A percentile compares a stretch with the other conserved stretches of the same genome.
Conservation (phyloP, 345 rosid species). For the Theobroma cacao region DNA sequence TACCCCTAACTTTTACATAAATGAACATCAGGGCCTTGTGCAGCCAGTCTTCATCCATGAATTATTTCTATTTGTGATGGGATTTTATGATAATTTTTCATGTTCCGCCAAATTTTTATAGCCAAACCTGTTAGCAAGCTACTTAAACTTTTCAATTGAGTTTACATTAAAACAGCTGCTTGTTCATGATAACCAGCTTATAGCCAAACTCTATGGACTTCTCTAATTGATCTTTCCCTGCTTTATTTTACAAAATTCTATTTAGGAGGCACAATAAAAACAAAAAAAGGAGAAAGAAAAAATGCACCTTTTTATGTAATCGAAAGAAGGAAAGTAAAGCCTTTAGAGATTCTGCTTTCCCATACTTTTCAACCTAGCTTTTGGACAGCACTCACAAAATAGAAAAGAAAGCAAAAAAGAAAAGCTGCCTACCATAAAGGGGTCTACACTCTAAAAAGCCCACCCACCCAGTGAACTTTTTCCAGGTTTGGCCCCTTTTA, state of each 20-base stretch:
- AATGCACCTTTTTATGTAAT: not conserved
- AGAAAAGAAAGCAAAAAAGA: conserved; percentile 12
- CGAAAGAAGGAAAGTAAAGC: not conserved
- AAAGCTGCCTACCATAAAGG: conserved; percentile 36
- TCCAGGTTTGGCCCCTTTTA: not conserved
- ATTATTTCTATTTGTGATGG: not conserved
- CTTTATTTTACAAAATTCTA: not conserved
- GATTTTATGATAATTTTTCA: not conserved
- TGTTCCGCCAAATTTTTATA: not conserved
- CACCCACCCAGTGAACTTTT: conserved; percentile 24
- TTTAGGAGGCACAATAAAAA: not conserved
- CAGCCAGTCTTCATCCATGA: not conserved
- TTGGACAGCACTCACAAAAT: conserved; percentile 27
- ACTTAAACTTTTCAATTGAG: not conserved
- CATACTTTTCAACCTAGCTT: conserved; percentile 19
- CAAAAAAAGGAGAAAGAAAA: not conserved
- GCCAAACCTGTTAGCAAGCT: not conserved
- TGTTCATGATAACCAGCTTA: not conserved
- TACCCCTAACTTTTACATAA: not conserved
- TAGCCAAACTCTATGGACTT: too few relatives aligned
- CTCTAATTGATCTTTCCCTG: not conserved
- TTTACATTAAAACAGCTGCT: not conserved
- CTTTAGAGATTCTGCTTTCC: conserved; percentile 21
- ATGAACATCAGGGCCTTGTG: not conserved
- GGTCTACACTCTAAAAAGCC: conserved; percentile 23